Evolutionary conservation across 2,329 filamentous ascomycete genomes (phyloP), one percentile per base, ranked within the genome.

Genomic region (Xylaria multiplex): DNA sequence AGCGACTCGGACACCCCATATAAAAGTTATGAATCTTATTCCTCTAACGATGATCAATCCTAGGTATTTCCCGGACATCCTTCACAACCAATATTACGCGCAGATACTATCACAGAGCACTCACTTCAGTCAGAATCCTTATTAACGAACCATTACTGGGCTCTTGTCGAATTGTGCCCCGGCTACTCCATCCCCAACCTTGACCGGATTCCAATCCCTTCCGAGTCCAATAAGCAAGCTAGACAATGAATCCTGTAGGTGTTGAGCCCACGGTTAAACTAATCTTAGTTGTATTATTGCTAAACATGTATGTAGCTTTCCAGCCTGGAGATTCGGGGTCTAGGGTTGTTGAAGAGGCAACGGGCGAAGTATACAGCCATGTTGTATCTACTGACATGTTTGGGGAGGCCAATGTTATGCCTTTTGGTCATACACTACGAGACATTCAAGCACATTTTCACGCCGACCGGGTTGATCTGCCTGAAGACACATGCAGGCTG

Each of bases 361-460:
- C 62, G 24, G 49, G 59, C 13, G 59, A 62, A 42, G 59, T 68
- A 1, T 68, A 62, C 52, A 62, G 66, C 42, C 66, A 68, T 50
- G 53, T 68, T 22, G 63, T 66, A 40, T 65, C 54, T 22, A 53
- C 16, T 4, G 66, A 68, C 32, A 66, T 56, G 54, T 66, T 66
- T 37, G 66, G 66, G 27, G 66, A 60, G 35, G 54, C 40, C 8
- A 52, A 63, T 16, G 54, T 66, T 4, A 66, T 68, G 50, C 62
- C 65, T 6, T 35, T 65, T 2, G n/a, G 42, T 13, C n/a, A 61
- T 54, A 65, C 55, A 24, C 48, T 65, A 24, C 32, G 27, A n/a
- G 62, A 64, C 53, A 55, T 67, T 37, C 45, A 48, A 24, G 54
- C 14, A n/a, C 61, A 64, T 48, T 49, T 65, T 22, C 62, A 50